phyloP scores from a whole-genome alignment of 805 yeast genomes.

The Tetrapisispora fleetii region DNA sequence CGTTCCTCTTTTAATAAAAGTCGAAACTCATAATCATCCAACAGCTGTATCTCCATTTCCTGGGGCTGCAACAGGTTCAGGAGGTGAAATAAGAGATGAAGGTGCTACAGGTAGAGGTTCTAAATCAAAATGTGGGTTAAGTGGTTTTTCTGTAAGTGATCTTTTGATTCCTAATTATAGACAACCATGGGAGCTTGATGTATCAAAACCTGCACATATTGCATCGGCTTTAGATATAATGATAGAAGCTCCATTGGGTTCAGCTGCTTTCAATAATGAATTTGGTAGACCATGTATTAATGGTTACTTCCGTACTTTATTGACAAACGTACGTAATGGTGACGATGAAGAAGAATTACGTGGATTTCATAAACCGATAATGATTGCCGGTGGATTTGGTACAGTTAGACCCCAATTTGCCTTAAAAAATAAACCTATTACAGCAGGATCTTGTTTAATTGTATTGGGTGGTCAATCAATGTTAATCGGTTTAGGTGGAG shows the following conservation, averaged over 20 bases:
- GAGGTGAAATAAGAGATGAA: slow-evolving; percentile 99
- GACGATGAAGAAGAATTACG: slow-evolving; percentile 65
- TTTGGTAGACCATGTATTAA: slow-evolving; percentile 96
- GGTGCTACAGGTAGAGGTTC: slow-evolving; percentile 99
- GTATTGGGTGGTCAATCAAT: slow-evolving; percentile 96
- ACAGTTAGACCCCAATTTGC: slow-evolving; percentile 90
- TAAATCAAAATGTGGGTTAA: slow-evolving; percentile 88
- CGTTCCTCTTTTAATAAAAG: slow-evolving; percentile 86
- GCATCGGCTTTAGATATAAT: slow-evolving; percentile 89
- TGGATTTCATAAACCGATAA: slow-evolving; percentile 97
- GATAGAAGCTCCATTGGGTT: slow-evolving; percentile 95
- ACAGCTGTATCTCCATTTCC: slow-evolving; percentile 99
- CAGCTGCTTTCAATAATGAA: slow-evolving; percentile 97
- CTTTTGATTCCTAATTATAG: slow-evolving; percentile 70
- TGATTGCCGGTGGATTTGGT: slow-evolving; percentile 99
- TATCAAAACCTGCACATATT: slow-evolving; percentile 89
- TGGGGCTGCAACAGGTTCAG: slow-evolving; percentile 99
- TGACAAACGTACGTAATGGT: slow-evolving; percentile 59
- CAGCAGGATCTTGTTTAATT: slow-evolving; percentile 84
- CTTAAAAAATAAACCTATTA: slow-evolving; percentile 73
- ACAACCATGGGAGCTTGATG: slow-evolving; percentile 92
- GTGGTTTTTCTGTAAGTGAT: slow-evolving; percentile 90
- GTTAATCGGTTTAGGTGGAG: slow-evolving; percentile 98
- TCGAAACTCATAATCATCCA: slow-evolving; percentile 98
- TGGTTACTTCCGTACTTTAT: slow-evolving; percentile 93